Evolutionary conservation across 192 early-diverging fungal species (phyloP).

Genomic region (Mortierella antarctica): DNA sequence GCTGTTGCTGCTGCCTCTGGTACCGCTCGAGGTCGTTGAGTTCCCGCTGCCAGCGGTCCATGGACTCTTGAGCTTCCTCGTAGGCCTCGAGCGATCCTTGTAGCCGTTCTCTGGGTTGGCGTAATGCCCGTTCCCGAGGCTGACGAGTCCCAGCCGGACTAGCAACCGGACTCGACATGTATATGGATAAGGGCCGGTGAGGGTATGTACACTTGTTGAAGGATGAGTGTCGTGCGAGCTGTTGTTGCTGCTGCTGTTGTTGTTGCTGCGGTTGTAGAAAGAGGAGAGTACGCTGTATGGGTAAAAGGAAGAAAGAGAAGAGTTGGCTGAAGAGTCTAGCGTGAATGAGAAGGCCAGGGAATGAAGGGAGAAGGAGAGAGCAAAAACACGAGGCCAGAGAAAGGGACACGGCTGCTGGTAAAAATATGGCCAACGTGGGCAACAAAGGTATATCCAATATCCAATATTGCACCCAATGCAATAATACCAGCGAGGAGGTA

Average conservation of each 20-base stretch:
- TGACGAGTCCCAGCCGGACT: not conserved
- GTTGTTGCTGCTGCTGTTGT: too few species aligned
- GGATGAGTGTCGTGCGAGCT: too few species aligned
- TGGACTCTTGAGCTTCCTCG: not conserved
- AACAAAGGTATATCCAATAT: too few species aligned
- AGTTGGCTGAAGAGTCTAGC: not conserved
- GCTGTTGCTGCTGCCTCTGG: conserved; percentile 13
- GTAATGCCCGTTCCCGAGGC: not conserved
- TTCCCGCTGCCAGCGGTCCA: conserved; percentile 12
- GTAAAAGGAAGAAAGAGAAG: not conserved
- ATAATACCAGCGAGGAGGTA: too few species aligned
- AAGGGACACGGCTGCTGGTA: too few species aligned
- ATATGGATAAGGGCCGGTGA: too few species aligned
- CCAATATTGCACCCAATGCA: too few species aligned
- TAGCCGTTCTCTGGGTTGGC: not conserved
- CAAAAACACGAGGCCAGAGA: not conserved
- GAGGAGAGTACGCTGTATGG: not conserved
- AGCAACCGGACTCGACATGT: too few species aligned
- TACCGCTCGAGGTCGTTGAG: not conserved
- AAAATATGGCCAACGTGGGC: too few species aligned
- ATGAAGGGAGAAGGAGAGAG: not conserved
- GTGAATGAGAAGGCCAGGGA: not conserved
- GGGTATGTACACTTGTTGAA: too few species aligned
- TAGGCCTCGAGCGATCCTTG: not conserved
- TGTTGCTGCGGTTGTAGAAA: too few species aligned